phyloP scores from a whole-genome alignment of 345 rosid species.

The Physaria fendleri region DNA sequence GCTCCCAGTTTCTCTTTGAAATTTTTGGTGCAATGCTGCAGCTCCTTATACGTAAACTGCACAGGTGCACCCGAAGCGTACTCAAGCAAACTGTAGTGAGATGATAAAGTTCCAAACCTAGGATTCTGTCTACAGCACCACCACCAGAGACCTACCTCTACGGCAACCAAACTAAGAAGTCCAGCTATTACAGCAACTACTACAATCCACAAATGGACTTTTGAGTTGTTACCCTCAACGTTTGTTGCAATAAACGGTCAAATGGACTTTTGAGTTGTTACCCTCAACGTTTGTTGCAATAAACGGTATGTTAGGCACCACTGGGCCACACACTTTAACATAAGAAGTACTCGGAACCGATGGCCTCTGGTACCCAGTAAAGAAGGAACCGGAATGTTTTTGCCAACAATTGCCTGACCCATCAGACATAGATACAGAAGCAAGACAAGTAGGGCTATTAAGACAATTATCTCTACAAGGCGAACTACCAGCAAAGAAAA shows the following conservation, averaged over 20 bases:
- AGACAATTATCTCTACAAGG: constrained; percentile 54
- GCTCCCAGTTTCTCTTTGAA: too few relatives aligned
- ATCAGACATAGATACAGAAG: constrained; percentile 50
- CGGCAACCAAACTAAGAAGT: constrained; percentile 30
- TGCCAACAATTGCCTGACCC: constrained; percentile 53
- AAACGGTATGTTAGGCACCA: constrained; percentile 30
- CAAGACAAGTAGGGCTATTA: constrained; percentile 36
- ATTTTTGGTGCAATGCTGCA: constrained; percentile 42
- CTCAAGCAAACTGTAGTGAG: constrained; percentile 45
- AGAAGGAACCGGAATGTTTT: constrained; percentile 37
- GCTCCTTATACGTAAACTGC: constrained; percentile 50
- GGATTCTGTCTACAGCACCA: constrained; percentile 38
- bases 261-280: constrained; percentile 22
- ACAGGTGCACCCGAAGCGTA: constrained; percentile 57
- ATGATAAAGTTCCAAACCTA: constrained; percentile 34
- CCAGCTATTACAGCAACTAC: constrained; percentile 28
- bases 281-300: background rate
- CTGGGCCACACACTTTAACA: constrained; percentile 55
- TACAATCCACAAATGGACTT: constrained; percentile 37
- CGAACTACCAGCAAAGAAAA: constrained; percentile 29
- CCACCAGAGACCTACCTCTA: constrained; percentile 45
- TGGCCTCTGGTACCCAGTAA: constrained; percentile 51
- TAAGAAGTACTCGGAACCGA: constrained; percentile 47
- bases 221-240: constrained; percentile 18
- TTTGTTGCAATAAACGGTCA: background rate